Evolutionary conservation across 176 grass and related monocot genomes (phyloP).

Genomic region (Bothriochloa decipiens): DNA sequence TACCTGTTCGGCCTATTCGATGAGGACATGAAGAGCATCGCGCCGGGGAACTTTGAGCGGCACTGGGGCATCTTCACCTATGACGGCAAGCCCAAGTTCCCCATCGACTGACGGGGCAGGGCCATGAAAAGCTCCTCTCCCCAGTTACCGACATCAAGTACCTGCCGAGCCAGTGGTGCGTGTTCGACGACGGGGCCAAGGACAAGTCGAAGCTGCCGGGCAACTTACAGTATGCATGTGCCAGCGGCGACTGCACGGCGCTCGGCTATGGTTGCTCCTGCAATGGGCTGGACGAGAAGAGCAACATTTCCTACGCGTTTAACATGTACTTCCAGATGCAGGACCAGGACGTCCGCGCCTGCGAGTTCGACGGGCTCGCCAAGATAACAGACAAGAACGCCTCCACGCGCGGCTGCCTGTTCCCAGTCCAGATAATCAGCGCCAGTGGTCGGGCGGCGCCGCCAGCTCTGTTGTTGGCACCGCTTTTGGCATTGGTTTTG

Average conservation of each 20-base stretch:
- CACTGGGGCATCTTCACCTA: conserved; percentile 89
- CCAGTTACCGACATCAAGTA: conserved; percentile 56
- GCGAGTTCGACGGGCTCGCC: conserved; percentile 80
- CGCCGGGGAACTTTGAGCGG: conserved; percentile 69
- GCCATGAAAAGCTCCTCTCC: conserved; percentile 49
- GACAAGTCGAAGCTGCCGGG: conserved; percentile 34
- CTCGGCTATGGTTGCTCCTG: conserved; percentile 65
- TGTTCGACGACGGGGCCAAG: conserved; percentile 60
- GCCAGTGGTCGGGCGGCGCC: conserved; percentile 15
- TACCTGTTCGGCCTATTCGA: conserved; percentile 85
- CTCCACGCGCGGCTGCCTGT: conserved; percentile 56
- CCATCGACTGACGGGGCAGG: conserved; percentile 69
- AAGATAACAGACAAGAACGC: conserved; percentile 67
- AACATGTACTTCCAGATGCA: conserved; percentile 99
- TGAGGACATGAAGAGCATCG: conserved; percentile 84
- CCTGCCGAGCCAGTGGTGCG: conserved; percentile 72
- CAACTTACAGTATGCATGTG: conserved; percentile 72
- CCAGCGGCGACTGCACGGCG: conserved; percentile 76
- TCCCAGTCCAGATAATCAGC: conserved; percentile 66
- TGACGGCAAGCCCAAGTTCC: conserved; percentile 89
- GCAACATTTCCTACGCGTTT: conserved; percentile 84
- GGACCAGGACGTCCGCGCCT: conserved; percentile 86
- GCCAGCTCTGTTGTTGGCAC: neutral
- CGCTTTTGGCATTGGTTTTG: conserved; percentile 31
- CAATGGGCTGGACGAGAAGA: conserved; percentile 55